These are phyloP conservation scores for Globisporangium iwayamae DNA, from an alignment of 352 stramenopile genomes.

Conservation along the genomic window DNA sequence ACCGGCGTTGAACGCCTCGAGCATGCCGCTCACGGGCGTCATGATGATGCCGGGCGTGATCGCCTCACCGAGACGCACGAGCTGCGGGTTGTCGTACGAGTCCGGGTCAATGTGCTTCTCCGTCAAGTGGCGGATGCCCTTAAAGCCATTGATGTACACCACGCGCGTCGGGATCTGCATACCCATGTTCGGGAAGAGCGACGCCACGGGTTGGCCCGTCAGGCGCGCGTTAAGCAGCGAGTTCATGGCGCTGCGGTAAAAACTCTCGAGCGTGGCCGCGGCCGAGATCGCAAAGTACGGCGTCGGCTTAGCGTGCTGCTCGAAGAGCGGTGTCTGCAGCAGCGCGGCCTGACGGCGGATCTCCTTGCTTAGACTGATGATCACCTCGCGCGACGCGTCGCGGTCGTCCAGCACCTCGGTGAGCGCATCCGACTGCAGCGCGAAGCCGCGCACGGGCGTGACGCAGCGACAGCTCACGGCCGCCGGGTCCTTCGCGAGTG, in stretches of 20 bases:
- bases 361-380: slow-evolving; percentile 86
- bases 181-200: slow-evolving; percentile 93
- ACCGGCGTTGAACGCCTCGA: slow-evolving; percentile 91
- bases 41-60: slow-evolving; percentile 90
- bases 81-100: slow-evolving; percentile 75
- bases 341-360: slow-evolving; percentile 83
- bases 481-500: slow-evolving; percentile 70
- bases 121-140: slow-evolving; percentile 81
- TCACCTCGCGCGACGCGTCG: slow-evolving; percentile 73
- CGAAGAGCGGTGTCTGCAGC: slow-evolving; percentile 85
- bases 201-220: slow-evolving; percentile 69
- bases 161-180: slow-evolving; percentile 92
- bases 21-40: slow-evolving; percentile 89
- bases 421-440: slow-evolving; percentile 63
- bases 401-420: slow-evolving; percentile 76
- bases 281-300: slow-evolving; percentile 90
- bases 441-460: slow-evolving; percentile 77
- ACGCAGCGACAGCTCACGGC: slow-evolving; percentile 77
- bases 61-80: slow-evolving; percentile 75
- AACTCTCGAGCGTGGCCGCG: slow-evolving; percentile 89
- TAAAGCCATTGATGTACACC: slow-evolving; percentile 94
- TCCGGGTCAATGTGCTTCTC: slow-evolving; percentile 86
- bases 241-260: slow-evolving; percentile 92
- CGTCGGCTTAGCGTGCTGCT: slow-evolving; percentile 88
- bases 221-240: slow-evolving; percentile 87